Evolutionary conservation across 2,329 filamentous ascomycete species (phyloP).

Genomic region (Pyrenophora seminiperda): DNA sequence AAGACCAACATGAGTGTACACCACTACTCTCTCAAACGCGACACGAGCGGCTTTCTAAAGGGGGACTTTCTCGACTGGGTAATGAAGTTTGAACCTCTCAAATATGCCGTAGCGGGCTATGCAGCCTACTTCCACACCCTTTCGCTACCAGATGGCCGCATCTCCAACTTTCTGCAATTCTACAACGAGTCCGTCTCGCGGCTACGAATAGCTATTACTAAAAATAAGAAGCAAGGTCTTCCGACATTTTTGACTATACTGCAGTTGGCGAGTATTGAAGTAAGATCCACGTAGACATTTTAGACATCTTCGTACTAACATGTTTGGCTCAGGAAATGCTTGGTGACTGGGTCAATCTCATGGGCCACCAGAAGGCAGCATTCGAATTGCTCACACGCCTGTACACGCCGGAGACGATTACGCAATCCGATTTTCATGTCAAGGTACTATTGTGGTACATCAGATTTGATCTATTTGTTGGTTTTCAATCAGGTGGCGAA

Average conservation of each 20-base stretch:
- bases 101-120: slow-evolving; percentile 87
- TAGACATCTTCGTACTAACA: slow-evolving; percentile 9
- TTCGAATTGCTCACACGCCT: slow-evolving; percentile 78
- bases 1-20: slow-evolving; percentile 76
- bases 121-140: slow-evolving; percentile 84
- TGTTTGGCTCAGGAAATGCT: slow-evolving; percentile 73
- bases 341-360: slow-evolving; percentile 92
- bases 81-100: slow-evolving; percentile 75
- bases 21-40: slow-evolving; percentile 79
- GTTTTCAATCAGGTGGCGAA: slow-evolving; percentile 79
- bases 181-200: slow-evolving; percentile 87
- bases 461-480: slow-evolving; percentile 83
- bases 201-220: slow-evolving; percentile 72
- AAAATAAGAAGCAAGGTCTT: slow-evolving; percentile 71
- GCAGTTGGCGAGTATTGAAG: slow-evolving; percentile 92
- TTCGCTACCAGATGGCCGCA: slow-evolving; percentile 69
- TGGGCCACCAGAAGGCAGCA: slow-evolving; percentile 90
- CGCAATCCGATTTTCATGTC: slow-evolving; percentile 71
- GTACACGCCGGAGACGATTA: slow-evolving; percentile 76
- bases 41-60: slow-evolving; percentile 74
- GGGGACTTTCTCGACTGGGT: slow-evolving; percentile 73
- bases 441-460: slow-evolving; percentile 87
- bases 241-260: slow-evolving; percentile 84
- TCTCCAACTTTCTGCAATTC: slow-evolving; percentile 83
- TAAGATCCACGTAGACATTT: slow-evolving; percentile 49